phyloP scores from a whole-genome alignment of 257 asterid species.

The Lantana camara region DNA sequence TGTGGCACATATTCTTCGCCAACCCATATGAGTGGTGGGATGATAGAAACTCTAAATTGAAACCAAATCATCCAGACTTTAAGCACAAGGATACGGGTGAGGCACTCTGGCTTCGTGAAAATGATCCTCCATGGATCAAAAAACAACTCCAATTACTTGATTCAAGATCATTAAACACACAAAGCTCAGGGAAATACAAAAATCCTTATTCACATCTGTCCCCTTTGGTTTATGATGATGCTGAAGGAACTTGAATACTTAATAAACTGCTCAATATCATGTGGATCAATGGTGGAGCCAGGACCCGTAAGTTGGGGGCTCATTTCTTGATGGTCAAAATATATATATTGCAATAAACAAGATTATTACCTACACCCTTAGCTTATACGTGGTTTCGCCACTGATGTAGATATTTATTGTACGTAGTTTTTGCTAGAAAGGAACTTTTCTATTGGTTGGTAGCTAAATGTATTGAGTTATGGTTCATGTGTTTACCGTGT shows the following conservation, averaged over 20 bases:
- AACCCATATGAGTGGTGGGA: constrained; percentile 86
- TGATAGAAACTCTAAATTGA: constrained; percentile 46
- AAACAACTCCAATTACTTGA: constrained; percentile 62
- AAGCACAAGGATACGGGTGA: constrained; percentile 76
- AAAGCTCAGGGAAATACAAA: constrained; percentile 23
- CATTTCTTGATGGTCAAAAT: neutral
- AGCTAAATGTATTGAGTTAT: no score
- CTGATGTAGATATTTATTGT: no score
- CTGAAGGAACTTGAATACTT: constrained; percentile 23
- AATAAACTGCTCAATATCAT: no score
- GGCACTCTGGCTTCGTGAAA: constrained; percentile 59
- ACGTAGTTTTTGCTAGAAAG: no score
- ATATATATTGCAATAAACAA: no score
- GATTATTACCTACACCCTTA: no score
- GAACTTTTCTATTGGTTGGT: no score
- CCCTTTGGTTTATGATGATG: constrained; percentile 38
- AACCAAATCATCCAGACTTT: constrained; percentile 62
- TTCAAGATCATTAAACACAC: constrained; percentile 39
- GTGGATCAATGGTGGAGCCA: neutral
- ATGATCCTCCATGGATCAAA: constrained; percentile 87
- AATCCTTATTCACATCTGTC: constrained; percentile 29
- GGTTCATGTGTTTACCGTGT: neutral
- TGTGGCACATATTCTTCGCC: constrained; percentile 83
- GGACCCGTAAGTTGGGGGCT: neutral
- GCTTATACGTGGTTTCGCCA: no score